Percentiles rank a stretch among this genome's conserved stretches.
These are phyloP conservation scores for Cyclotella atomus DNA, from an alignment of 108 stramenopile species.

Conservation along the genomic window DNA sequence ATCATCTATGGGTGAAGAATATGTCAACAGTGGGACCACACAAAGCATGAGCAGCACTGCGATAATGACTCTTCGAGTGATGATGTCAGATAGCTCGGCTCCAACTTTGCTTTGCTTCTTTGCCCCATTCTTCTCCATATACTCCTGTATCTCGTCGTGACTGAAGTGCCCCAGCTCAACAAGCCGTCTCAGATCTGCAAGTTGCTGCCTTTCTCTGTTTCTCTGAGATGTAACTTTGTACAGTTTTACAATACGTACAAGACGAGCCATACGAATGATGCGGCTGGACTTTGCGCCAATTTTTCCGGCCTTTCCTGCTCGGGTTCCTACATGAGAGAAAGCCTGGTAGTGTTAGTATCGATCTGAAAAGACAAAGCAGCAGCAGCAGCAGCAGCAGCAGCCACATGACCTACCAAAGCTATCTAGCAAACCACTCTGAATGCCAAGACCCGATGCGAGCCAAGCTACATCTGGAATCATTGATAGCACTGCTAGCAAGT, in stretches of 20 bases:
- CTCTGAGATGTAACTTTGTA: constrained; percentile 68
- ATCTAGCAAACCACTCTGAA: constrained; percentile 26
- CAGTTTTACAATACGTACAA: constrained; percentile 77
- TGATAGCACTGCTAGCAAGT: constrained; percentile 66
- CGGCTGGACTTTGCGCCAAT: constrained; percentile 59
- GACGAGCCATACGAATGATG: constrained; percentile 70
- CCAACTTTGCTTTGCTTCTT: constrained; percentile 71
- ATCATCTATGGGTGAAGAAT: constrained; percentile 46
- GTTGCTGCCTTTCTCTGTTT: constrained; percentile 47
- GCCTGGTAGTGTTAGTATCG: too few relatives aligned
- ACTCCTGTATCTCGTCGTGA: constrained; percentile 50
- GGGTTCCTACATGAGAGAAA: constrained; percentile 26
- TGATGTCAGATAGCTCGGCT: constrained; percentile 71
- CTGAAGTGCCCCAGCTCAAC: constrained; percentile 52
- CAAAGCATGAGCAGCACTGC: constrained; percentile 67
- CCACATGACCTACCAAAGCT: constrained; percentile 27
- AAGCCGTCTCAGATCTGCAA: constrained; percentile 47
- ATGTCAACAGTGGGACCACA: constrained; percentile 60
- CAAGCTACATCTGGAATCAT: constrained; percentile 68
- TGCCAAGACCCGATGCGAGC: constrained; percentile 52
- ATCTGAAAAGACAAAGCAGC: too few relatives aligned
- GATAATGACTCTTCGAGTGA: constrained; percentile 70
- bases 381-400: not conserved
- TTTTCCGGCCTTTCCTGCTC: constrained; percentile 54
- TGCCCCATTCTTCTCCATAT: constrained; percentile 45